Evolutionary conservation across 2,329 filamentous ascomycete species (phyloP).

Genomic region (Westerdykella sp.): DNA sequence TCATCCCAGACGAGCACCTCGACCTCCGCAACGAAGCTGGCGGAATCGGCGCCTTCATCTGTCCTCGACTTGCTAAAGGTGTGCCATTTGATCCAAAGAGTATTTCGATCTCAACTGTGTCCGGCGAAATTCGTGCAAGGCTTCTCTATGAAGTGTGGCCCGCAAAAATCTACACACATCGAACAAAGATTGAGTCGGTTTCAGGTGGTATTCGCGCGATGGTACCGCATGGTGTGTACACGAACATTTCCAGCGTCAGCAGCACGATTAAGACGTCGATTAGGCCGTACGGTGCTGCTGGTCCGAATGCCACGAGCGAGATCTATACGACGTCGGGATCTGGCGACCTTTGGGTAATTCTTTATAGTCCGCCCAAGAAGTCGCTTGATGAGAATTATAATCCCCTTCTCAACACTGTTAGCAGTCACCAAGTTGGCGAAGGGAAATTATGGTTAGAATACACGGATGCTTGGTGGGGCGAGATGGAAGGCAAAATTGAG

Average conservation of each 20-base stretch:
- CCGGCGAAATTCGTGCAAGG: slow-evolving; percentile 3
- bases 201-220: slow-evolving; percentile 5
- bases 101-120: slow-evolving; percentile 7
- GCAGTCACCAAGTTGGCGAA: slow-evolving; percentile 7
- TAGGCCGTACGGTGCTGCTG: slow-evolving; percentile 5
- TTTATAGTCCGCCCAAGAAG: slow-evolving; percentile 3
- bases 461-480: slow-evolving; percentile 9
- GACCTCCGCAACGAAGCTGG: slow-evolving; percentile 8
- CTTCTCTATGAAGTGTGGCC: slow-evolving; percentile 3
- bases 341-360: slow-evolving; percentile 1
- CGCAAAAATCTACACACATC: slow-evolving; percentile 6
- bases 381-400: slow-evolving; percentile 5
- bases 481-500: slow-evolving; percentile 8
- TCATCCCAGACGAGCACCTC: slow-evolving; percentile 8
- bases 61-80: slow-evolving; percentile 1
- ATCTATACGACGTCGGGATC: slow-evolving; percentile 6
- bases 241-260: slow-evolving; percentile 9
- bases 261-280: slow-evolving; percentile 3
- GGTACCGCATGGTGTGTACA: slow-evolving; percentile 8
- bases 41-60: slow-evolving; percentile 2
- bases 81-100: slow-evolving; percentile 5
- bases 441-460: slow-evolving; percentile 9
- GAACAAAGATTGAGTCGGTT: slow-evolving; percentile 5
- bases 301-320: slow-evolving; percentile 3
- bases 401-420: slow-evolving; percentile 9